phyloP scores from a whole-genome alignment of 2,329 filamentous ascomycete species.

The Apiospora phragmitis region DNA sequence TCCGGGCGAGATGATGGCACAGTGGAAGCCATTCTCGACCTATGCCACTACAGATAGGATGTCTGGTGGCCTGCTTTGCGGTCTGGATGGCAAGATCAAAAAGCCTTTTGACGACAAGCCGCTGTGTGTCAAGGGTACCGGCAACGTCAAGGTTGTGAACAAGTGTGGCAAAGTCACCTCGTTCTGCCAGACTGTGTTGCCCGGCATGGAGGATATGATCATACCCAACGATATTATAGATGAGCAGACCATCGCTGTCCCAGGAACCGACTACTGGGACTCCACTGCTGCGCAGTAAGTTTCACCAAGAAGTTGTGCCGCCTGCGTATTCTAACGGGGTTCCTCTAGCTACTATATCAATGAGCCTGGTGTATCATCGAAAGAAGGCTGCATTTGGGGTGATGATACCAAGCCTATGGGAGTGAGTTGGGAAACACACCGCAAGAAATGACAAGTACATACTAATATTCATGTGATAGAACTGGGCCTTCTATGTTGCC shows the following conservation, averaged over 20 bases:
- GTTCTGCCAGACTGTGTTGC: constrained; percentile 78
- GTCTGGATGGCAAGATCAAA: constrained; percentile 61
- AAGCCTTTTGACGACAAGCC: constrained; percentile 69
- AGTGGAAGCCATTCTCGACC: constrained; percentile 72
- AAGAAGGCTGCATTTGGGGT: constrained; percentile 72
- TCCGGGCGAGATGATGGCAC: constrained; percentile 72
- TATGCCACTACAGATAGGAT: constrained; percentile 73
- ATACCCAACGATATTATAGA: constrained; percentile 70
- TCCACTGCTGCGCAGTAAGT: constrained; percentile 73
- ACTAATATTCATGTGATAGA: constrained; percentile 32
- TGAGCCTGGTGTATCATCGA: constrained; percentile 61
- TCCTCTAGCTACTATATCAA: constrained; percentile 71
- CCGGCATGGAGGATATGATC: constrained; percentile 79
- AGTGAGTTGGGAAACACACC: neutral
- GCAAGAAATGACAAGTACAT: neutral
- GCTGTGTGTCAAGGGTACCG: constrained; percentile 71
- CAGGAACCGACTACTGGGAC: constrained; percentile 69
- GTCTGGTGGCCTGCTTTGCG: constrained; percentile 69
- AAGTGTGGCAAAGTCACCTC: constrained; percentile 62
- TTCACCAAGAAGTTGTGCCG: neutral
- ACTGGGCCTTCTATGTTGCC: constrained; percentile 77
- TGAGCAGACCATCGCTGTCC: constrained; percentile 66
- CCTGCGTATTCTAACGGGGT: constrained; percentile 17
- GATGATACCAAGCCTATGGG: constrained; percentile 61
- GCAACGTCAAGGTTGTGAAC: constrained; percentile 66